phyloP scores from a whole-genome alignment of 2,329 filamentous ascomycete species.

The Basipetospora chlamydospora region DNA sequence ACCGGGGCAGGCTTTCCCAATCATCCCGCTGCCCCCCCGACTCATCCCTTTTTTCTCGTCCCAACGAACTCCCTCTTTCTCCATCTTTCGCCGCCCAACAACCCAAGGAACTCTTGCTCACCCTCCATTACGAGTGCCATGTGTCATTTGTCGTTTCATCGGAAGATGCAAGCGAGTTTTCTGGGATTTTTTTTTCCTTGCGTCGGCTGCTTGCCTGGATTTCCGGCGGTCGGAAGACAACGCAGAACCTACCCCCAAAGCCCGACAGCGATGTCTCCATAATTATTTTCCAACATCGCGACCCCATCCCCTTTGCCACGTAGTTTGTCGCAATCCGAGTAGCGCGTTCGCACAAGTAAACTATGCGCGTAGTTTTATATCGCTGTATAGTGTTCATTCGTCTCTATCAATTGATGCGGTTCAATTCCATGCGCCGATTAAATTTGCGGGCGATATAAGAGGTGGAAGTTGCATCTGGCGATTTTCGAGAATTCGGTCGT shows the following conservation, averaged over 20 bases:
- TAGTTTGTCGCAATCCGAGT: constrained; percentile 3
- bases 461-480: neutral
- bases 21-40: constrained; percentile 5
- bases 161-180: neutral
- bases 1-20: constrained; percentile 2
- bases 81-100: neutral
- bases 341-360: neutral
- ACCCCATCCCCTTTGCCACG: neutral
- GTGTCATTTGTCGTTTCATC: constrained; percentile 6
- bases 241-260: neutral
- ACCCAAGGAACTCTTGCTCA: neutral
- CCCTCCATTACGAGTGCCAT: constrained; percentile 5
- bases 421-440: neutral
- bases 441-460: neutral
- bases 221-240: neutral
- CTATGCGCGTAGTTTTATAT: neutral
- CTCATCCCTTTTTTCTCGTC: neutral
- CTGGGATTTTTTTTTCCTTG: neutral
- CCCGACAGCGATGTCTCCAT: neutral
- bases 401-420: constrained; percentile 1
- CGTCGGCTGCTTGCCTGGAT: neutral
- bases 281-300: neutral
- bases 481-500: neutral
- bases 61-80: constrained; percentile 5
- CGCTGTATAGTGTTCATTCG: neutral